phyloP scores from a whole-genome alignment of 768 basidiomycete genomes.

The Leccinellum luteum region DNA sequence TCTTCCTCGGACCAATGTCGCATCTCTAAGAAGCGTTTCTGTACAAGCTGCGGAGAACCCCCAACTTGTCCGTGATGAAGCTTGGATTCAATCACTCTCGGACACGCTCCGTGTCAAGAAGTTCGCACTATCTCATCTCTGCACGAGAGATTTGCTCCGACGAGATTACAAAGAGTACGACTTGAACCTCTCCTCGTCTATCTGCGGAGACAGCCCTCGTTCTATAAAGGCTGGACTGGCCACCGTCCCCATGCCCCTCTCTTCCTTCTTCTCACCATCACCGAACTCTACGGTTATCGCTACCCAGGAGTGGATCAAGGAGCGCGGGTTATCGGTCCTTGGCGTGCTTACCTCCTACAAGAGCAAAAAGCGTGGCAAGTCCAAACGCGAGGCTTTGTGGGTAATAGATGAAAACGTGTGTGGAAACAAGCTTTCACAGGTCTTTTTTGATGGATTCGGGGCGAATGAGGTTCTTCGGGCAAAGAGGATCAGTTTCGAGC shows the following conservation, averaged over 20 bases:
- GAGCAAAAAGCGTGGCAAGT: conserved; percentile 49
- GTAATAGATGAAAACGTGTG: conserved; percentile 46
- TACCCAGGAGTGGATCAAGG: conserved; percentile 59
- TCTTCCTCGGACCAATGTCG: conserved; percentile 51
- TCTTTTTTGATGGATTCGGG: conserved; percentile 61
- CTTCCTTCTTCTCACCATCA: conserved; percentile 36
- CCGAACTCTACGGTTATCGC: conserved; percentile 9
- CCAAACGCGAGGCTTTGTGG: conserved; percentile 65
- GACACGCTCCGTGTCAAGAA: conserved; percentile 55
- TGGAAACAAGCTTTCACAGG: conserved; percentile 32
- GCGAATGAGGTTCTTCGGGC: conserved; percentile 48
- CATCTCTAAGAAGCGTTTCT: conserved; percentile 15
- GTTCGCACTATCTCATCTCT: conserved; percentile 60
- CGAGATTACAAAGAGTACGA: conserved; percentile 95
- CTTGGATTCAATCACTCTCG: conserved; percentile 48
- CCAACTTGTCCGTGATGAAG: conserved; percentile 36
- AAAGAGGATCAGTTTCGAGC: conserved; percentile 37
- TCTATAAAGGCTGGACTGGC: conserved; percentile 71
- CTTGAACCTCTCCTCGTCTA: conserved; percentile 37
- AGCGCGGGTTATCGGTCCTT: conserved; percentile 61
- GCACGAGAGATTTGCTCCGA: conserved; percentile 74
- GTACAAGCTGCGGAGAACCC: neutral
- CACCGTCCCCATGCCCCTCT: conserved; percentile 73
- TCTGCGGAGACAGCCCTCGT: conserved; percentile 23
- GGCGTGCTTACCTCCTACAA: conserved; percentile 80